Evolutionary conservation across 2,329 filamentous ascomycete genomes (phyloP).

Genomic region (Chaetomium sp.): DNA sequence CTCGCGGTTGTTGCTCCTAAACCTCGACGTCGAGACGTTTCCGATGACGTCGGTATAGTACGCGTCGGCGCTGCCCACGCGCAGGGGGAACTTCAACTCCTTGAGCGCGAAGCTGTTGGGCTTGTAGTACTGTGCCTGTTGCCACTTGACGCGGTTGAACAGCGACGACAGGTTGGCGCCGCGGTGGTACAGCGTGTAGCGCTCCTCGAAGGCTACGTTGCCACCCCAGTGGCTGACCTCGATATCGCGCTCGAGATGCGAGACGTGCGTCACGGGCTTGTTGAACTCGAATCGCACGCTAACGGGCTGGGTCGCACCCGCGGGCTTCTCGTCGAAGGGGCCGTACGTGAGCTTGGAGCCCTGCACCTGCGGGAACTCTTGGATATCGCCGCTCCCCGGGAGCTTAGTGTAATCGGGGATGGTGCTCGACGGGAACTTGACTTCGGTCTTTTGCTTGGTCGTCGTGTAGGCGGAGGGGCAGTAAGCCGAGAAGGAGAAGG

Average conservation of each 20-base stretch:
- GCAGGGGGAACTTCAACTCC: conserved; percentile 78
- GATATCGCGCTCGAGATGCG: conserved; percentile 81
- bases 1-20: conserved; percentile 75
- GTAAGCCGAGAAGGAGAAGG: conserved; percentile 85
- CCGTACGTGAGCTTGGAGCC: conserved; percentile 88
- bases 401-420: conserved; percentile 85
- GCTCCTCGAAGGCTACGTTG: conserved; percentile 92
- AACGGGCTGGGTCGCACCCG: conserved; percentile 71
- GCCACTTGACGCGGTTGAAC: conserved; percentile 78
- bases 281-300: conserved; percentile 93
- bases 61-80: conserved; percentile 76
- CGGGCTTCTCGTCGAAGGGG: conserved; percentile 80
- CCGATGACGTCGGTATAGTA: conserved; percentile 97
- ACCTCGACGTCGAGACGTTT: conserved; percentile 92
- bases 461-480: conserved; percentile 81
- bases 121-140: conserved; percentile 72
- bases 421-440: conserved; percentile 79
- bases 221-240: conserved; percentile 98
- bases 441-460: conserved; percentile 92
- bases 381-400: conserved; percentile 62
- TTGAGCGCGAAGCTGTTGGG: conserved; percentile 77
- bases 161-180: conserved; percentile 75
- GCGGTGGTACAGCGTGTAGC: conserved; percentile 84
- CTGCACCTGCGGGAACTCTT: conserved; percentile 72
- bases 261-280: conserved; percentile 81